A percentile compares a stretch with the other conserved stretches of the same genome.
phyloP scores from a whole-genome alignment of 495 filamentous ascomycete genomes.

The Hypomontagnella submonticulosa region DNA sequence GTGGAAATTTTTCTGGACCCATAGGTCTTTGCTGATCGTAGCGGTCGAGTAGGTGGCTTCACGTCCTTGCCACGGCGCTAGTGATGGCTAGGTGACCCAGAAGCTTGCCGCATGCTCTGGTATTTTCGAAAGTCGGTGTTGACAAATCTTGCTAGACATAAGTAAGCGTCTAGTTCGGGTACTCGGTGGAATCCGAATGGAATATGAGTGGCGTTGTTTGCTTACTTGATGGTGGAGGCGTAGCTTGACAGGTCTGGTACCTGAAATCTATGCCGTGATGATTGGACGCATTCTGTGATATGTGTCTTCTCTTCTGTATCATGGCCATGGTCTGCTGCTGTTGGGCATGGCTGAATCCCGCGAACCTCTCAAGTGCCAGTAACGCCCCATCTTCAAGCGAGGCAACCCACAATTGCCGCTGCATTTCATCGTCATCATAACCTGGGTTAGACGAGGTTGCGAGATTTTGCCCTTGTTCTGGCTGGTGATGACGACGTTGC shows the following conservation, averaged over 20 bases:
- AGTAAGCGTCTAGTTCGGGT: conserved; percentile 18
- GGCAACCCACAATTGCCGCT: conserved; percentile 34
- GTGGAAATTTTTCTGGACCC: no score
- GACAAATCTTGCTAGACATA: conserved; percentile 24
- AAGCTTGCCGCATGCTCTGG: conserved; percentile 32
- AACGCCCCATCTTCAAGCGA: conserved; percentile 39
- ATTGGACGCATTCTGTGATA: conserved; percentile 17
- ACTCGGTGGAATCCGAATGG: not conserved
- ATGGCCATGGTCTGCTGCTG: conserved; percentile 40
- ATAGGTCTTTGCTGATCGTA: not conserved
- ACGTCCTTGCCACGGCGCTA: not conserved
- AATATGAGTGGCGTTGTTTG: not conserved
- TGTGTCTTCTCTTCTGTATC: conserved; percentile 42
- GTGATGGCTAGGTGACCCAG: conserved; percentile 31
- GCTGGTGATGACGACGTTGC: conserved; percentile 21
- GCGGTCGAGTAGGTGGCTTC: not conserved
- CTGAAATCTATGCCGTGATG: conserved; percentile 31
- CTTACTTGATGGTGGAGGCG: conserved; percentile 41
- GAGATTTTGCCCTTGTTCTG: conserved; percentile 17
- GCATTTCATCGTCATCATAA: conserved; percentile 27
- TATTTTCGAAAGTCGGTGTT: conserved; percentile 36
- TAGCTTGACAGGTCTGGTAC: conserved; percentile 32
- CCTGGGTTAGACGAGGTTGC: not conserved
- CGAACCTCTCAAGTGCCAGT: conserved; percentile 41
- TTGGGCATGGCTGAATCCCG: conserved; percentile 38